These are phyloP conservation scores for Brassica rapa DNA, from an alignment of 345 rosid species.

Conservation along the genomic window DNA sequence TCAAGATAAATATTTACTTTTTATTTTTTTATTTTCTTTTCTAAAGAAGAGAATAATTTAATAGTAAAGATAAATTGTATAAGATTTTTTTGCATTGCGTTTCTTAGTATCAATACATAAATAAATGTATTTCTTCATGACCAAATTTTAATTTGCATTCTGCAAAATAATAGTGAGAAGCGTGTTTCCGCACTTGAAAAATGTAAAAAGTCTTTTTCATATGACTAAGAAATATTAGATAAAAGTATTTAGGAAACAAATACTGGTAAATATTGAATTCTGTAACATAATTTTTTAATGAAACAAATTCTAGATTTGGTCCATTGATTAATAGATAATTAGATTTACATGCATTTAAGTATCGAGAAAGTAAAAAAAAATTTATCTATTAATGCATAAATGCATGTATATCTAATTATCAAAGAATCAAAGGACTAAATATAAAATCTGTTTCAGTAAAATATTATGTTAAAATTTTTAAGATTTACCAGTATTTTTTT, in stretches of 20 bases:
- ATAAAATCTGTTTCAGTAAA: background rate
- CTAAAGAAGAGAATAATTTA: background rate
- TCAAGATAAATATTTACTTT: background rate
- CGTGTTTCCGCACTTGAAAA: background rate
- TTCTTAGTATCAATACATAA: background rate
- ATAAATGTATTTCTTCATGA: background rate
- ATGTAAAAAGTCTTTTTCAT: background rate
- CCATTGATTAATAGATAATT: background rate
- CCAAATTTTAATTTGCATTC: background rate
- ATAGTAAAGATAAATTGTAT: background rate
- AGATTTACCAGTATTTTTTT: background rate
- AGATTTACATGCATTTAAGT: too few species aligned
- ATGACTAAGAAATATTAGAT: background rate
- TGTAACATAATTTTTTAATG: background rate
- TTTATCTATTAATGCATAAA: background rate
- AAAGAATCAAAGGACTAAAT: background rate
- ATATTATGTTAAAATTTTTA: background rate
- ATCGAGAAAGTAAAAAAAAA: too few species aligned
- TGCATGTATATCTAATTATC: background rate
- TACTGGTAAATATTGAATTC: background rate
- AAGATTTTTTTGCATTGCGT: background rate
- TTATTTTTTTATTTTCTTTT: too few species aligned
- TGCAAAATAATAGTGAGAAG: background rate
- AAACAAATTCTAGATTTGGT: background rate
- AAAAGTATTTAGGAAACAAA: background rate